A percentile compares a stretch with the other conserved stretches of the same genome.
phyloP scores from a whole-genome alignment of 306 rosid genomes.

The Cicer judaicum region DNA sequence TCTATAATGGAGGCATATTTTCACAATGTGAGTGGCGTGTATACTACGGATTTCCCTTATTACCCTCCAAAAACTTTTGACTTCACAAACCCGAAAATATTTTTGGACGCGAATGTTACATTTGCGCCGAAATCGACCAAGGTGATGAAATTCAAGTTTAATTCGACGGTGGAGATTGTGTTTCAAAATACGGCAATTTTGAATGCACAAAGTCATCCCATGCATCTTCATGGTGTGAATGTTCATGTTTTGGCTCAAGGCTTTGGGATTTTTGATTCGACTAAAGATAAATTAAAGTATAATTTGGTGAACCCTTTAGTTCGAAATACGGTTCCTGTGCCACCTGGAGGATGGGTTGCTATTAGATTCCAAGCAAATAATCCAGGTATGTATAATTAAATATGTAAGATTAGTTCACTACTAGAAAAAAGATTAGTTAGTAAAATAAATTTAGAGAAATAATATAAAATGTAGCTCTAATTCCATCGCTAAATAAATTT shows the following conservation, averaged over 20 bases:
- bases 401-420: not conserved
- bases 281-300: conserved; percentile 30
- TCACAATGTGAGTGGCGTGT: conserved; percentile 43
- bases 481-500: too few species aligned
- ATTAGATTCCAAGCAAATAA: conserved; percentile 56
- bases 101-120: not conserved
- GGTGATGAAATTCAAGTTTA: conserved; percentile 58
- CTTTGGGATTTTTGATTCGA: conserved; percentile 45
- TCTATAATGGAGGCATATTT: conserved; percentile 65
- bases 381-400: conserved; percentile 18
- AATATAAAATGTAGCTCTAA: too few species aligned
- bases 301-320: conserved; percentile 55
- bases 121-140: conserved; percentile 59
- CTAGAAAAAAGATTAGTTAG: not conserved
- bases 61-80: conserved; percentile 52
- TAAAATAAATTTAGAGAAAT: not conserved
- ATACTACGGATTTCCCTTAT: conserved; percentile 58
- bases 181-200: conserved; percentile 60
- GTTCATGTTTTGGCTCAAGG: conserved; percentile 45
- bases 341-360: conserved; percentile 59
- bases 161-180: conserved; percentile 66
- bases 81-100: conserved; percentile 45
- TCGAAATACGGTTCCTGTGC: conserved; percentile 63
- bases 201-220: conserved; percentile 32
- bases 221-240: conserved; percentile 31